phyloP scores from a whole-genome alignment of 208 protist species.

The Phytomonas sp. region DNA sequence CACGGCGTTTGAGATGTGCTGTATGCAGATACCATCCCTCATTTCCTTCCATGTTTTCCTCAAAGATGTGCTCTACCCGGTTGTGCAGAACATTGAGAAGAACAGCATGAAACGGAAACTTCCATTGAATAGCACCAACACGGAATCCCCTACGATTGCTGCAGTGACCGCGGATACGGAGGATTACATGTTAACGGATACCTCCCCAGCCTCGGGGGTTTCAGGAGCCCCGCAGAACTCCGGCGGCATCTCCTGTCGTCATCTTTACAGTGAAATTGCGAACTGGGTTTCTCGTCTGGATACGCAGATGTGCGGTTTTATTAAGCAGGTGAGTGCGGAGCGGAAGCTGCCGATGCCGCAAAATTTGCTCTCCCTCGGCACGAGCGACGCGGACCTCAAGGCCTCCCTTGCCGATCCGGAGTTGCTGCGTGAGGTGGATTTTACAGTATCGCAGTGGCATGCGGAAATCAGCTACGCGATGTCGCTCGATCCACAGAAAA shows the following conservation, averaged over 20 bases:
- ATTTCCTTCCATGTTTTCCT: constrained; percentile 69
- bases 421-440: constrained; percentile 79
- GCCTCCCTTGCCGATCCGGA: constrained; percentile 80
- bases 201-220: constrained; percentile 5
- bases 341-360: constrained; percentile 82
- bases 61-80: constrained; percentile 67
- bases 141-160: background rate
- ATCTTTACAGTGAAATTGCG: constrained; percentile 80
- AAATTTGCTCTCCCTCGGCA: constrained; percentile 63
- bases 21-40: constrained; percentile 75
- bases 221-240: background rate
- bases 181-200: constrained; percentile 13
- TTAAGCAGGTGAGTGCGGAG: constrained; percentile 84
- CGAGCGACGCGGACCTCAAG: constrained; percentile 66
- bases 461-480: constrained; percentile 87
- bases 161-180: constrained; percentile 1
- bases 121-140: constrained; percentile 10
- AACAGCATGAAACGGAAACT: constrained; percentile 22
- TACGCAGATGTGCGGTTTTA: constrained; percentile 82
- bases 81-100: constrained; percentile 66
- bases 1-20: constrained; percentile 66
- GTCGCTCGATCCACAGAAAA: constrained; percentile 85
- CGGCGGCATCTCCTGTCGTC: constrained; percentile 27
- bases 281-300: constrained; percentile 82
- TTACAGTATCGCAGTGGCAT: constrained; percentile 86